phyloP scores from a whole-genome alignment of 2,329 filamentous ascomycete genomes.

The Colletotrichum eleusines region DNA sequence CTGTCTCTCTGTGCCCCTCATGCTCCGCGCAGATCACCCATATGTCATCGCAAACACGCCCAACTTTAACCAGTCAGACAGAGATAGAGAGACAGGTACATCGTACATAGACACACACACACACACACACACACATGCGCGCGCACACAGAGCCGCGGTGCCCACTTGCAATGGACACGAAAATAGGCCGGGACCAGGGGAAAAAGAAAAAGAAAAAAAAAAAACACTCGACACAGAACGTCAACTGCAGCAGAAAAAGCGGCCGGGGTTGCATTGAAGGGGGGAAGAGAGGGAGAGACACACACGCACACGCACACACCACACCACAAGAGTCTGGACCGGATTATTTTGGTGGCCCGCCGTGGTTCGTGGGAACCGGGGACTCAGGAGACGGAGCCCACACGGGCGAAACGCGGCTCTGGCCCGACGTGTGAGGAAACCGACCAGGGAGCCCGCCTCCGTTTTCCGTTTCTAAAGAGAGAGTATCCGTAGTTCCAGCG shows the following conservation, averaged over 20 bases:
- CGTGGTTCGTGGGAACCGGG: background rate
- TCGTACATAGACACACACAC: too few relatives aligned
- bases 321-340: background rate
- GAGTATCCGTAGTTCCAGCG: too few relatives aligned
- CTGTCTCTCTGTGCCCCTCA: background rate
- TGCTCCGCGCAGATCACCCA: background rate
- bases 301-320: too few relatives aligned
- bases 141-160: background rate
- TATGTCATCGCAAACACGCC: slow-evolving; percentile 7
- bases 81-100: too few relatives aligned
- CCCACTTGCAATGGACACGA: slow-evolving; percentile 35
- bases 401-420: slow-evolving; percentile 37
- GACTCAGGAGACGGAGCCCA: slow-evolving; percentile 34
- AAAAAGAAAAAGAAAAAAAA: too few relatives aligned
- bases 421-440: slow-evolving; percentile 33
- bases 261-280: slow-evolving; percentile 16
- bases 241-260: slow-evolving; percentile 24
- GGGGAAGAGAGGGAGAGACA: background rate
- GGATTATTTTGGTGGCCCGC: slow-evolving; percentile 7
- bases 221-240: slow-evolving; percentile 19
- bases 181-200: slow-evolving; percentile 30
- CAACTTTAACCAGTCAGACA: background rate
- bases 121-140: too few relatives aligned
- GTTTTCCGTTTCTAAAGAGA: background rate
- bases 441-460: slow-evolving; percentile 5